Conservation (phyloP, 371 early-diverging fungal species). For the Chytridiales sp. region DNA sequence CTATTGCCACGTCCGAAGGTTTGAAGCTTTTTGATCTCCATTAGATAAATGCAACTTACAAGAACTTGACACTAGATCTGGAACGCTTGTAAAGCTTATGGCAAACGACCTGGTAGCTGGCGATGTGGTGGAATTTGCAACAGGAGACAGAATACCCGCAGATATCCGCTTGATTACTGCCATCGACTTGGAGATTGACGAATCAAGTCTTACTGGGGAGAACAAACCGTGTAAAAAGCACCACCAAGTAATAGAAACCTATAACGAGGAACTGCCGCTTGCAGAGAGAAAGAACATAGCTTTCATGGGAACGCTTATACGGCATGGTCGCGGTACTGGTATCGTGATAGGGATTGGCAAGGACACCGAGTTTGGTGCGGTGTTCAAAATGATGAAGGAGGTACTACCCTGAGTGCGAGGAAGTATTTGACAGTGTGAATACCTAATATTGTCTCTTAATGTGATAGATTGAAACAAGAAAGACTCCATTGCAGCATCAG, state of each 20-base stretch:
- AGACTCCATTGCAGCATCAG: conserved; percentile 82
- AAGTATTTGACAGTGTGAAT: background rate
- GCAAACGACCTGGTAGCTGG: conserved; percentile 83
- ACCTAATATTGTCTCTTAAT: background rate
- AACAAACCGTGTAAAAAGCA: conserved; percentile 74
- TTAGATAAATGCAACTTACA: background rate
- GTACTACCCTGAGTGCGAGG: conserved; percentile 33
- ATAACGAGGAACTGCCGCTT: conserved; percentile 57
- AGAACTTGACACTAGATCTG: conserved; percentile 5
- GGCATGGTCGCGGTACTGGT: conserved; percentile 75
- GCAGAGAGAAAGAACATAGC: conserved; percentile 80
- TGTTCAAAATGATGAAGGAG: conserved; percentile 83
- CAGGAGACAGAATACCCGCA: conserved; percentile 89
- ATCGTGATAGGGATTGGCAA: conserved; percentile 84
- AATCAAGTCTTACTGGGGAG: conserved; percentile 89
- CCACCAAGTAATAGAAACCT: conserved; percentile 49
- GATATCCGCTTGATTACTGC: conserved; percentile 71
- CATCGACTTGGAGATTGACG: conserved; percentile 79
- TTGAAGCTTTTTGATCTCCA: conserved; percentile 11
- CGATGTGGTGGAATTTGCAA: conserved; percentile 74
- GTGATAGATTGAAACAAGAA: conserved; percentile 66
- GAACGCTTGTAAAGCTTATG: conserved; percentile 25
- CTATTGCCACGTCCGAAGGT: conserved; percentile 77
- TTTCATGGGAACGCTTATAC: conserved; percentile 86
- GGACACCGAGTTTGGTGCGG: conserved; percentile 83